These are phyloP conservation scores for Penicillium oxalicum DNA, from an alignment of 2,329 filamentous ascomycete genomes.

Conservation along the genomic window DNA sequence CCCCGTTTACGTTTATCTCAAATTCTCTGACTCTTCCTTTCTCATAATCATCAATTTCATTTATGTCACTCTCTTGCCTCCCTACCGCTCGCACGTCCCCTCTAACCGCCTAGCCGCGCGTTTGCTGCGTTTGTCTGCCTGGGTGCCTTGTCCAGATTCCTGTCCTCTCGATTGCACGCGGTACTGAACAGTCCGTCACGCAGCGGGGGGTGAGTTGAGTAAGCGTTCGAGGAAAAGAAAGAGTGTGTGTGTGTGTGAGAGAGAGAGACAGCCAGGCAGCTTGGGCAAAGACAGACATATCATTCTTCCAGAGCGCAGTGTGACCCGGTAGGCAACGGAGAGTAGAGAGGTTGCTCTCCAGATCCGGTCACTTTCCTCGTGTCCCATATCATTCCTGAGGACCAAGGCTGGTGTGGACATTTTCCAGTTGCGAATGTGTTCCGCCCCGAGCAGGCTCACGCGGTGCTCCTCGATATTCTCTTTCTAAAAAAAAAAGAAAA, in stretches of 20 bases:
- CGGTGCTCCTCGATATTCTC: too few relatives aligned
- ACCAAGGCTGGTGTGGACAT: too few relatives aligned
- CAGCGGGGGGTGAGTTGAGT: constrained; percentile 8
- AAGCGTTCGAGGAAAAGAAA: too few relatives aligned
- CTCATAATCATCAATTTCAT: constrained; percentile 31
- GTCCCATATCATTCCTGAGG: too few relatives aligned
- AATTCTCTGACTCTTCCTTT: constrained; percentile 25
- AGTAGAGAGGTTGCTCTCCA: too few relatives aligned
- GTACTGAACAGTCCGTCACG: constrained; percentile 8
- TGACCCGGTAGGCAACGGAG: too few relatives aligned
- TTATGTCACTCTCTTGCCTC: constrained; percentile 34
- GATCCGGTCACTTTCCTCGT: too few relatives aligned
- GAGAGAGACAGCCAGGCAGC: neutral
- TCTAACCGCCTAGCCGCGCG: constrained; percentile 36
- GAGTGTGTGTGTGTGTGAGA: neutral
- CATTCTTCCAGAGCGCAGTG: too few relatives aligned
- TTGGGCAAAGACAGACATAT: too few relatives aligned
- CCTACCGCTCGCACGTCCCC: constrained; percentile 35
- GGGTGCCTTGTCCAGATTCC: constrained; percentile 5
- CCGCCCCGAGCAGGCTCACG: too few relatives aligned
- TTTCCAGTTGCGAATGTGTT: too few relatives aligned
- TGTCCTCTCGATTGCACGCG: neutral
- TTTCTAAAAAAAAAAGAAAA: neutral
- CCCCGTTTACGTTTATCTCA: constrained; percentile 22
- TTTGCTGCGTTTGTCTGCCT: constrained; percentile 25